Evolutionary conservation across 345 rosid genomes (phyloP), one percentile per base, ranked within the genome.

Genomic region (Jatropha curcas): DNA sequence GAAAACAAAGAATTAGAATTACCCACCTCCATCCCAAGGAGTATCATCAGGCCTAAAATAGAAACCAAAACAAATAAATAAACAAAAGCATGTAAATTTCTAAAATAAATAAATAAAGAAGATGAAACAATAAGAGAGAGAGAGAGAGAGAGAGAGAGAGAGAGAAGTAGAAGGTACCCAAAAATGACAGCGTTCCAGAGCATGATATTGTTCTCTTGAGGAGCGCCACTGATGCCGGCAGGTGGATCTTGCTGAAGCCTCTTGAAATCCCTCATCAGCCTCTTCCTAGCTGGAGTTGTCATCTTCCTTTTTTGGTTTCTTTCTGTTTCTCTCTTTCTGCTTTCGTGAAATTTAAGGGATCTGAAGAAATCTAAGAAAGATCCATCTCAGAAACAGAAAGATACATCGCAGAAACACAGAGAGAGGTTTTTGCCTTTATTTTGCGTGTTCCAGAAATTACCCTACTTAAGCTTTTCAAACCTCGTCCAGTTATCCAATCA

Each of bases 21-120:
- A 48, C 53, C 19, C 53, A 90, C 91, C 96, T 86, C 93, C 92
- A 71, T 90, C 96, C 92, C 96, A 87, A 3, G 92, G 88, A 46
- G 89, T 83, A 79, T 87, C 91, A 70, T 87, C 91, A 65, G 90
- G 96, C 48, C 92, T 88, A 84, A 81, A 79, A n/a, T n/a, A n/a
- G n/a, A 85, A 48, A 16, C n/a, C 53, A 16, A 17, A n/a, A 19
- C 7, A 37, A 8, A 37, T 72, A 37, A 57, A 82, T 34, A 59
- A 45, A 46, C 14, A 46, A 4, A 43, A 24, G 5, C 59, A 68
- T 4, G 4, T 20, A 48, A 48, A 48, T 16, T 48, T n/a, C n/a
- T n/a, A n/a, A n/a, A n/a, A 4, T 1, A 48, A 48, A 14, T 1
- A 48, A 4, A 17, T 16, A 48, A 48, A 17, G 5, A 48, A 48